These are phyloP conservation scores for Austroboletus olivaceoglutinosus DNA, from an alignment of 1,284 basidiomycete species.

Conservation along the genomic window DNA sequence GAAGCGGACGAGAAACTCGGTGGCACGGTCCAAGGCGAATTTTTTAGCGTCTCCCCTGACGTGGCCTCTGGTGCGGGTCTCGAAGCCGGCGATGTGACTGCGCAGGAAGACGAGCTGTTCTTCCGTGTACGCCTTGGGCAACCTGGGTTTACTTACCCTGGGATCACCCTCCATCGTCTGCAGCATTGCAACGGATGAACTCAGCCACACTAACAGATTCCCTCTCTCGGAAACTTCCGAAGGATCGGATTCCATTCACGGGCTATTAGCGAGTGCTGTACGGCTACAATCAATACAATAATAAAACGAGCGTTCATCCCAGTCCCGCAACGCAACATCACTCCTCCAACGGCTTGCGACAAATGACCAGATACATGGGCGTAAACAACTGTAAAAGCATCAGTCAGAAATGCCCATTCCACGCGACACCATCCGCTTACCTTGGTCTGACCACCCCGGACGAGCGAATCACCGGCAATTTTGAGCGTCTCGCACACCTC, in stretches of 20 bases:
- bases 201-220: constrained; percentile 20
- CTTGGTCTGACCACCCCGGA: constrained; percentile 85
- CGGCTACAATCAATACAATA: neutral
- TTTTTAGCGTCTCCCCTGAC: constrained; percentile 62
- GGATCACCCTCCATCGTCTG: constrained; percentile 33
- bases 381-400: constrained; percentile 62
- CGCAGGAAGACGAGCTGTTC: constrained; percentile 51
- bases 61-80: constrained; percentile 45
- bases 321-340: neutral
- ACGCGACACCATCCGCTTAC: constrained; percentile 41
- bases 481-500: constrained; percentile 90
- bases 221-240: constrained; percentile 23
- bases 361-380: constrained; percentile 74
- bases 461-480: constrained; percentile 76
- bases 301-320: too few species aligned
- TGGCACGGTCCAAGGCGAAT: constrained; percentile 56
- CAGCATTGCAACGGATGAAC: constrained; percentile 1
- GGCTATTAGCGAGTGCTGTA: neutral
- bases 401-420: neutral
- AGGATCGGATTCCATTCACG: constrained; percentile 28
- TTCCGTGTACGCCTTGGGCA: constrained; percentile 55
- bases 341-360: constrained; percentile 54
- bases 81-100: constrained; percentile 49
- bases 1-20: constrained; percentile 54
- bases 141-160: constrained; percentile 48